These are phyloP conservation scores for Lycium barbarum DNA, from an alignment of 257 asterid species.

Conservation along the genomic window DNA sequence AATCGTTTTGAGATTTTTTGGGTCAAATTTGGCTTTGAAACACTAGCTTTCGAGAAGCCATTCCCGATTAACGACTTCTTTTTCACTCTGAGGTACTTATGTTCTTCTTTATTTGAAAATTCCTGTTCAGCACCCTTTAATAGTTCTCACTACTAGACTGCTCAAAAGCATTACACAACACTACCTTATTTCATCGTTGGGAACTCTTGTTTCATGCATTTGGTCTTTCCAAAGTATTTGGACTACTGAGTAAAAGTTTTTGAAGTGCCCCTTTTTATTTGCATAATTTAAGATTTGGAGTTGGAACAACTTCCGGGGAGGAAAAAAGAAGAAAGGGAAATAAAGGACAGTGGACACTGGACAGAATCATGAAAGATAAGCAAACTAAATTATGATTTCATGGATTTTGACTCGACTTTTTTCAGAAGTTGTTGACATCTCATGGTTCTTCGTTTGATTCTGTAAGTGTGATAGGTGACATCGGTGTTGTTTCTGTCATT, in stretches of 20 bases:
- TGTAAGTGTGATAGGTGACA: neutral
- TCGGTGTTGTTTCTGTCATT: neutral
- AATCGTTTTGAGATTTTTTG: neutral
- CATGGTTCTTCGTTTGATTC: neutral
- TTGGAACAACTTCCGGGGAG: neutral
- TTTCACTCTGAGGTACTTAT: neutral
- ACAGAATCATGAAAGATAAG: neutral
- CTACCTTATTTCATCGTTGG: neutral
- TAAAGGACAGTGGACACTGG: neutral
- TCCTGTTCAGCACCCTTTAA: neutral
- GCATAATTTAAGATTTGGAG: neutral
- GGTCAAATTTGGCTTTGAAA: neutral
- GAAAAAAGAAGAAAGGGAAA: neutral
- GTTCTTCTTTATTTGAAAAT: neutral
- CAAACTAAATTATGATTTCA: neutral
- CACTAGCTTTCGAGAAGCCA: neutral
- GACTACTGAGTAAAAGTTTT: neutral
- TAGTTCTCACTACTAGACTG: neutral
- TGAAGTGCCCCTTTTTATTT: neutral
- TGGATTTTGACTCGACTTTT: neutral
- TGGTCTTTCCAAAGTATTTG: neutral
- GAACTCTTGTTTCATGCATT: neutral
- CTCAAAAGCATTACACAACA: slow-evolving; percentile 10
- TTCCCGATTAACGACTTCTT: neutral
- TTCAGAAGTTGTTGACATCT: neutral